phyloP scores from a whole-genome alignment of 1,284 basidiomycete genomes.

The Ustilago nuda region DNA sequence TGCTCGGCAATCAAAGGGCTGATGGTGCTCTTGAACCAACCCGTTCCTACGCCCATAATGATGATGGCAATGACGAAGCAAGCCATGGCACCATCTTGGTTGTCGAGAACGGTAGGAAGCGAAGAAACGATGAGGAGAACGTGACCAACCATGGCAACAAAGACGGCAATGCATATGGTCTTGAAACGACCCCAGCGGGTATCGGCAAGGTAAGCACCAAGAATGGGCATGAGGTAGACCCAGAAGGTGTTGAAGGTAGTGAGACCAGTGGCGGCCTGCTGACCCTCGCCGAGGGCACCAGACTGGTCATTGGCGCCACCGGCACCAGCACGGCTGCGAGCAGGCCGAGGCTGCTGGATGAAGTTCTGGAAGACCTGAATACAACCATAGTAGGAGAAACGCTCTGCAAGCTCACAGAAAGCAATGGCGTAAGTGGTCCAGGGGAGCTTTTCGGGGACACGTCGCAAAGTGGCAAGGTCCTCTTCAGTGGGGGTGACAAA shows the following conservation, averaged over 20 bases:
- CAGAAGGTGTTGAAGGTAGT: constrained; percentile 67
- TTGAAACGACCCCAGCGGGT: constrained; percentile 71
- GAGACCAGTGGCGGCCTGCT: constrained; percentile 64
- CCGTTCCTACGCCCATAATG: constrained; percentile 74
- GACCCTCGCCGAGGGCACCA: constrained; percentile 65
- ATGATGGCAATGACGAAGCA: constrained; percentile 73
- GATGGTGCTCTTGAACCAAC: constrained; percentile 78
- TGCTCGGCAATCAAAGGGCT: constrained; percentile 72
- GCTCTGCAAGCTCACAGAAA: constrained; percentile 68
- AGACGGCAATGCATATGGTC: constrained; percentile 70
- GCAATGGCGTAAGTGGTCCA: constrained; percentile 63
- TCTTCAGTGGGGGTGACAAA: constrained; percentile 57
- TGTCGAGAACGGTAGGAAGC: constrained; percentile 78
- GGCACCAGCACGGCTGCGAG: constrained; percentile 54
- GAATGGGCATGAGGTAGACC: constrained; percentile 63
- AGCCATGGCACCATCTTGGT: constrained; percentile 74
- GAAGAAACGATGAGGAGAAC: constrained; percentile 80
- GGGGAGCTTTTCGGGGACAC: constrained; percentile 66
- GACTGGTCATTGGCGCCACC: constrained; percentile 53
- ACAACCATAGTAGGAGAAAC: constrained; percentile 68
- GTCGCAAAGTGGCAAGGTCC: constrained; percentile 60
- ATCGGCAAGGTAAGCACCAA: constrained; percentile 70
- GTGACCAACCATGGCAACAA: constrained; percentile 73
- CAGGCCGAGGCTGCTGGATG: constrained; percentile 61
- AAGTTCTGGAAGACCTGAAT: constrained; percentile 66